These are phyloP conservation scores for Trichomonas tenax DNA, from an alignment of 208 protist genomes.

Conservation along the genomic window DNA sequence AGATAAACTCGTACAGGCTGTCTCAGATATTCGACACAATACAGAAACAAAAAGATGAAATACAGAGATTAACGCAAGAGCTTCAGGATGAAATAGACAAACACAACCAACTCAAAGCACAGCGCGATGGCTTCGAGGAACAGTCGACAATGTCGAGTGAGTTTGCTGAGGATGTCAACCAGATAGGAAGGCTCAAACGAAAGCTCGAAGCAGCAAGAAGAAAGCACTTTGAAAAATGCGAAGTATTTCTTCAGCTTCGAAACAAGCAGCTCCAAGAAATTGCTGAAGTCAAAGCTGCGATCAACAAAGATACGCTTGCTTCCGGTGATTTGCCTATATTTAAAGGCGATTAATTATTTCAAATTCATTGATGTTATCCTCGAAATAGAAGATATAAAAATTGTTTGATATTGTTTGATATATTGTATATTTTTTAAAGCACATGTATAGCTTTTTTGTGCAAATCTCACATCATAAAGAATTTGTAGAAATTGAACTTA, in stretches of 20 bases:
- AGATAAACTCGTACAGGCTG: neutral
- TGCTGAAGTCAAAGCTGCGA: neutral
- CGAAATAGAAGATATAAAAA: too few species aligned
- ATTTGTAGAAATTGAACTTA: too few species aligned
- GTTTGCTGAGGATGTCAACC: neutral
- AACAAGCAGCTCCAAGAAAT: slow-evolving; percentile 6
- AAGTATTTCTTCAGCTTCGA: neutral
- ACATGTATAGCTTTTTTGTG: too few species aligned
- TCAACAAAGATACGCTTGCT: neutral
- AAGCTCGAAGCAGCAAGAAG: neutral
- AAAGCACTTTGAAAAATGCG: neutral
- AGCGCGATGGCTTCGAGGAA: neutral
- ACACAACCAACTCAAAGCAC: neutral
- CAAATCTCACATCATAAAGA: too few species aligned
- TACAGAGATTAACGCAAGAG: neutral
- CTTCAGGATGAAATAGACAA: neutral
- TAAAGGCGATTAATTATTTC: too few species aligned
- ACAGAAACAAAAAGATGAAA: neutral
- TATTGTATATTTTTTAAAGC: too few species aligned
- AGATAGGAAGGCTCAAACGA: neutral
- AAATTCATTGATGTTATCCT: too few species aligned
- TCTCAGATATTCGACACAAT: neutral
- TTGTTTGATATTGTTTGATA: too few species aligned
- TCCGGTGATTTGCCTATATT: neutral
- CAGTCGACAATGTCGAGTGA: too few species aligned